Base-by-base conservation (phyloP, 2,329 filamentous ascomycete species). In the Fusarium newnesense region DNA sequence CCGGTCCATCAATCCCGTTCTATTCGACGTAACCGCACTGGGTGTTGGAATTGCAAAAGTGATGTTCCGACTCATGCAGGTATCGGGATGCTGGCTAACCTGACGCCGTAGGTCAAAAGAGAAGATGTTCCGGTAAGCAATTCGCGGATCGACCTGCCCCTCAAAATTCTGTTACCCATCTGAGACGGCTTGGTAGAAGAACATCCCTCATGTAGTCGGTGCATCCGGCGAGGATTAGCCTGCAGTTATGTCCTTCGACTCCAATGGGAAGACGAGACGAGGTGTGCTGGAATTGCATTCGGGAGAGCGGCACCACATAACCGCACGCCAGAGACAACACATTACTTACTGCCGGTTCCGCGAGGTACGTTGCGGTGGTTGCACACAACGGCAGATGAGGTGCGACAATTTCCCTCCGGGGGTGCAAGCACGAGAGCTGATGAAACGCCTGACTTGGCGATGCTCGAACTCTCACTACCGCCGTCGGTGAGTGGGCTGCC, bases 201-300 rank as follows among this genome's bases (percentile, higher is more conserved):
- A 18, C 21, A 24, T 5, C 52, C 52, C 26, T 32, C 52, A 18
- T 56, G 89, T 0, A 12, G 11, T 12, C 26, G 52, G 52, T 56
- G 37, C 19, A 42, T 32, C 37, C 26, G 21, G 52, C 52, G 19
- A 18, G 52, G 37, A 54, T 5, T 54, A n/a, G 19, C 37, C 26
- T 56, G 52, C 26, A 24, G 52, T 42, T 56, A 56, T 42, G 37
- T 26, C 26, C 37, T 32, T 32, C 37, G 52, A 42, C 37, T 56
- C 21, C 26, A 56, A 56, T 56, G 52, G 26, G 52, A 42, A 56
- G 52, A 56, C 10, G 37, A 56, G 36, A 42, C 21, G 16, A 56
- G 52, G 37, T 24, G 37, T 56, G 52, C 37, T 24, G 37, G 37
- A 42, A 32, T 56, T 32, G 37, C 37, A 32, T 54, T 54, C 19